A percentile compares a stretch with the other conserved stretches of the same genome.
Conservation (phyloP, 1,284 basidiomycete species). For the Tilletiaria anomala region DNA sequence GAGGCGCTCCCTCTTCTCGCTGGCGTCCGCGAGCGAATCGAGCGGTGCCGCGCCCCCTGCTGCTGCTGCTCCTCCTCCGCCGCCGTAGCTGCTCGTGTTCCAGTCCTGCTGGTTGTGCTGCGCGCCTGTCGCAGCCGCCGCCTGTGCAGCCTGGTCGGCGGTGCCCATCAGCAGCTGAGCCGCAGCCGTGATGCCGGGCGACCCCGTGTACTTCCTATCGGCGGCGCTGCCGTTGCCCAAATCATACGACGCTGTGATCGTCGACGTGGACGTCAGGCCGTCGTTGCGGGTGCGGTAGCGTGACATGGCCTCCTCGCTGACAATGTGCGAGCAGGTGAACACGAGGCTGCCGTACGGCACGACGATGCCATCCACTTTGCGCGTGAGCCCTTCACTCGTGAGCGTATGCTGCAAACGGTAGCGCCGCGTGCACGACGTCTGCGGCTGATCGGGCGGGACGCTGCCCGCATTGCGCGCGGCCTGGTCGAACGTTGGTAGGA, state of each 20-base stretch:
- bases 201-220: neutral
- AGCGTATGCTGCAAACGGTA: conserved; percentile 67
- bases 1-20: neutral
- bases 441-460: neutral
- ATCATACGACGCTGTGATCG: neutral
- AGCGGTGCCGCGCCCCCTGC: neutral
- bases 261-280: neutral
- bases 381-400: conserved; percentile 47
- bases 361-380: conserved; percentile 71
- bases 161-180: neutral
- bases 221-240: neutral
- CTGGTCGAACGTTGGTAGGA: conserved; percentile 43
- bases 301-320: neutral
- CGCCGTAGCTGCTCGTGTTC: neutral
- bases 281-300: neutral
- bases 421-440: conserved; percentile 77
- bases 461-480: conserved; percentile 52
- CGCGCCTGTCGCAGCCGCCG: neutral
- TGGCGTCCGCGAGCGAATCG: neutral
- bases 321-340: conserved; percentile 43
- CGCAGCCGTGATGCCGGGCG: neutral
- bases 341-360: conserved; percentile 69
- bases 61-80: neutral
- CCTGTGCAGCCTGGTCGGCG: neutral
- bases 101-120: no score